Percentiles rank a stretch among this genome's conserved stretches.
These are phyloP conservation scores for Flaveria trinervia DNA, from an alignment of 129 eudicot genomes.

Conservation along the genomic window DNA sequence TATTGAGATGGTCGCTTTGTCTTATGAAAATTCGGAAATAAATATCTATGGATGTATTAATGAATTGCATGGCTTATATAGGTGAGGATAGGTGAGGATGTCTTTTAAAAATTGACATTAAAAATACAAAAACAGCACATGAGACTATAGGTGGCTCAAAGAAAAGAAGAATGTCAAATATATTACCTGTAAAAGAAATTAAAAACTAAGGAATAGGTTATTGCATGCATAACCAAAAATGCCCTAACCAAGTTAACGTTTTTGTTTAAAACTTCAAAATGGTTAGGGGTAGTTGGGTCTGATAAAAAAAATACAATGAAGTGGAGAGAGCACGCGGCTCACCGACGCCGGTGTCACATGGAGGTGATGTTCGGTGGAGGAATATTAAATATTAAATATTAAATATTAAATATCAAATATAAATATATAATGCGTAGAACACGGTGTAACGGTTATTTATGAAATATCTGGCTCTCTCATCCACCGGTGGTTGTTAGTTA, in stretches of 20 bases:
- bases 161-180: slow-evolving; percentile 29
- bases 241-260: background rate
- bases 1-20: background rate
- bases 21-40: background rate
- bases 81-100: slow-evolving; percentile 22
- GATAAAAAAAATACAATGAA: too few relatives aligned
- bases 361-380: background rate
- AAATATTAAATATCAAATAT: too few relatives aligned
- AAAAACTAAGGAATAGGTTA: too few relatives aligned
- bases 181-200: slow-evolving; percentile 18
- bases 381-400: background rate
- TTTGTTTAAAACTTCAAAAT: background rate
- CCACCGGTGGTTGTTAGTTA: too few relatives aligned
- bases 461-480: background rate
- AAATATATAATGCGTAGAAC: background rate
- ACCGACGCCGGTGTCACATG: background rate
- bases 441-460: background rate
- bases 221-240: slow-evolving; percentile 8
- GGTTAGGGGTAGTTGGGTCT: too few relatives aligned
- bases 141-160: slow-evolving; percentile 25
- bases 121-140: slow-evolving; percentile 18
- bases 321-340: too few relatives aligned
- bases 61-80: slow-evolving; percentile 26
- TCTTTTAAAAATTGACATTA: background rate
- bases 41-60: background rate